Percentiles rank a stretch among this genome's conserved stretches.
phyloP scores from a whole-genome alignment of 768 basidiomycete species.

The Neoboletus subvelutipes region DNA sequence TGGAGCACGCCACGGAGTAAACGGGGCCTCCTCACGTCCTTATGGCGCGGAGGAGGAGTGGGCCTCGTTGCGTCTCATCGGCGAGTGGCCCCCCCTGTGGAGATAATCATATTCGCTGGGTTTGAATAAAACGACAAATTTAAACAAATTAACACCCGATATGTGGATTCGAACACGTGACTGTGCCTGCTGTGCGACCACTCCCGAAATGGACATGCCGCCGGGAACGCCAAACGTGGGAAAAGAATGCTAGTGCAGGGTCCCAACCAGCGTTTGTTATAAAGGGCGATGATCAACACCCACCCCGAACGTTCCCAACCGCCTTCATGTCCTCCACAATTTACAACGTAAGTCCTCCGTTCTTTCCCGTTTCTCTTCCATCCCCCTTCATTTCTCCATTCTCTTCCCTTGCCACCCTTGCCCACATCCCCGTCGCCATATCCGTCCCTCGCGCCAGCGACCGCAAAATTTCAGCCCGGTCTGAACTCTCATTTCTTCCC shows the following conservation, averaged over 20 bases:
- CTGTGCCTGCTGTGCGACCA: constrained; percentile 26
- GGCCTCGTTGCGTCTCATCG: neutral
- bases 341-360: constrained; percentile 35
- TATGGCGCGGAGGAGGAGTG: constrained; percentile 5
- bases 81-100: constrained; percentile 1
- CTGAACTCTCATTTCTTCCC: constrained; percentile 2
- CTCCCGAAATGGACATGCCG: constrained; percentile 32
- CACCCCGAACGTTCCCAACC: constrained; percentile 38
- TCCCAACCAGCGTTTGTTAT: constrained; percentile 36
- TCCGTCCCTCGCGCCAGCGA: neutral
- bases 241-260: constrained; percentile 35
- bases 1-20: neutral
- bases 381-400: neutral
- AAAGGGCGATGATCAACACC: constrained; percentile 42
- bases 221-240: constrained; percentile 37
- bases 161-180: constrained; percentile 26
- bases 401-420: neutral
- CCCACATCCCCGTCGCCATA: neutral
- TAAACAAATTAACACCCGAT: constrained; percentile 19
- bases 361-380: neutral
- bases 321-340: constrained; percentile 39
- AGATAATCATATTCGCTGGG: constrained; percentile 27
- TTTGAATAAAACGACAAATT: constrained; percentile 13
- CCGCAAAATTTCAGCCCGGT: constrained; percentile 28
- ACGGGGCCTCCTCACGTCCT: neutral